Base-by-base conservation (phyloP, 169 alveolate species). In the Cystoisospora suis region DNA sequence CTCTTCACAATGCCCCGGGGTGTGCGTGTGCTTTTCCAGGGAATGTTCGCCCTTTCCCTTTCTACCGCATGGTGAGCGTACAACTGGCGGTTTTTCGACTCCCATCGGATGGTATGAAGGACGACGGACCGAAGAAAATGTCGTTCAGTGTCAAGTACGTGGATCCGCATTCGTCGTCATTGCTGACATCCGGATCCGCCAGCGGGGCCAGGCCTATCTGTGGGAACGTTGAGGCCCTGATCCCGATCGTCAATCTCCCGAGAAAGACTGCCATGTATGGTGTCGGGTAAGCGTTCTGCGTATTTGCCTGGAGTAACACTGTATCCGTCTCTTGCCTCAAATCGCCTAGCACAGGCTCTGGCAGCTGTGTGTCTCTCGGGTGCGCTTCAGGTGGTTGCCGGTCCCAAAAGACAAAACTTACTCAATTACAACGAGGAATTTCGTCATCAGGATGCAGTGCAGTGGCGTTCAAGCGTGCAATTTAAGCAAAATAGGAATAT, bases 341-440 rank as follows among this genome's bases (percentile, higher is more conserved):
- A n/a, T n/a, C n/a, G n/a, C n/a, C n/a, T n/a, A n/a, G n/a, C n/a
- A n/a, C n/a, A n/a, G n/a, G n/a, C n/a, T n/a, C n/a, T n/a, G n/a
- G n/a, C n/a, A n/a, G n/a, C n/a, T n/a, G n/a, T n/a, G n/a, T n/a
- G n/a, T n/a, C n/a, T n/a, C n/a, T n/a, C n/a, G n/a, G n/a, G n/a
- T n/a, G n/a, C n/a, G n/a, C 38, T 65, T 65, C 83, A 72, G 83
- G 83, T 72, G 83, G 83, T 38, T 72, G 47, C 32, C 83, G n/a
- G 32, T 72, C 34, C 83, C 56, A 23, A 4, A 72, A 5, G 83
- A 72, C 27, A 29, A n/a, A 38, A 42, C 56, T 0, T 15, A 27
- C 32, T 32, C 83, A 38, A 9, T 72, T 27, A 38, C 83, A 7
- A 0, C 83, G 0, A 72, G 23, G 3, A 72, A 72, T 38, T 36